A percentile compares a stretch with the other conserved stretches of the same genome.
These are phyloP conservation scores for Lachnellula willkommii DNA, from an alignment of 2,329 filamentous ascomycete species.

Conservation along the genomic window DNA sequence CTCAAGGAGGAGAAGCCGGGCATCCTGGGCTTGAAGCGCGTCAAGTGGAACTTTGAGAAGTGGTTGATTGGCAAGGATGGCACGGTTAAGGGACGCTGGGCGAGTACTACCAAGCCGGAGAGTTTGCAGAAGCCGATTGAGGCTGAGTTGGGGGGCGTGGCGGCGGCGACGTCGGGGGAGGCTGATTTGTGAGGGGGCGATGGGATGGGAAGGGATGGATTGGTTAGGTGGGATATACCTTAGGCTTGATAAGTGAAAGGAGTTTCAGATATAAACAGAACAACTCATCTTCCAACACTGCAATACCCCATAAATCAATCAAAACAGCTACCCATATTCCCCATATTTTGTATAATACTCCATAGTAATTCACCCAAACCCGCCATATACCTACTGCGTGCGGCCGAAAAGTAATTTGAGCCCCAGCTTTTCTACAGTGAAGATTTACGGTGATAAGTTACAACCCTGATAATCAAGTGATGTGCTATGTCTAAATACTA, in stretches of 20 bases:
- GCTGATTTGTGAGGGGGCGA: neutral
- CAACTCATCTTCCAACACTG: too few relatives aligned
- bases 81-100: conserved; percentile 79
- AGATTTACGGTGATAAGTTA: too few relatives aligned
- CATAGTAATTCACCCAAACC: neutral
- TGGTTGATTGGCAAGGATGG: conserved; percentile 86
- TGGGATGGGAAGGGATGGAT: neutral
- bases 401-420: too few relatives aligned
- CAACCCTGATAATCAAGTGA: too few relatives aligned
- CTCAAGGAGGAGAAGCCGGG: conserved; percentile 70
- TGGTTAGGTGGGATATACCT: too few relatives aligned
- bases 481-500: too few relatives aligned
- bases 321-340: neutral
- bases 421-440: too few relatives aligned
- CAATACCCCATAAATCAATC: too few relatives aligned
- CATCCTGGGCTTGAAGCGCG: conserved; percentile 76
- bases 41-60: conserved; percentile 99
- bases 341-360: neutral
- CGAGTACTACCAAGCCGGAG: conserved; percentile 83
- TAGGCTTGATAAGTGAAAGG: neutral
- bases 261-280: neutral
- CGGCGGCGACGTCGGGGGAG: too few relatives aligned
- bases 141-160: conserved; percentile 46
- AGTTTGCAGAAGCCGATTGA: conserved; percentile 68
- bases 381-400: too few relatives aligned